Percentiles rank a stretch among this genome's conserved stretches.
Evolutionary conservation across 2,329 filamentous ascomycete species (phyloP).

Genomic region (Coniochaeta sp.): DNA sequence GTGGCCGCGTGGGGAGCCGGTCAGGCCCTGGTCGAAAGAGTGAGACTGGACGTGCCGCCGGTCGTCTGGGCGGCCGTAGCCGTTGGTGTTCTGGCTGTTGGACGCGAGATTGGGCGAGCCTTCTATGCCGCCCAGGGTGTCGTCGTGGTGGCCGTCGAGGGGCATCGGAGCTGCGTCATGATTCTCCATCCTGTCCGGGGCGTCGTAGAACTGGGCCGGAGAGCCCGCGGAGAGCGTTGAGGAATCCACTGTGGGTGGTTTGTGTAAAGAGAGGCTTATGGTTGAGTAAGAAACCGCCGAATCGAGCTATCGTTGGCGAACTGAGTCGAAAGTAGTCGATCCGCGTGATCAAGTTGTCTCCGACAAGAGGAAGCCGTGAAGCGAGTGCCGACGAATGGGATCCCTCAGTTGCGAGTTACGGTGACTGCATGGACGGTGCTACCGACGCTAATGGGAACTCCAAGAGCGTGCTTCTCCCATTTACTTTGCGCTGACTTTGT

Average conservation of each 20-base stretch:
- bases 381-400: neutral
- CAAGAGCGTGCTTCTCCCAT: neutral
- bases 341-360: neutral
- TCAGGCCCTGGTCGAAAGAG: constrained; percentile 41
- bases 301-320: neutral
- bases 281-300: neutral
- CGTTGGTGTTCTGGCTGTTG: constrained; percentile 16
- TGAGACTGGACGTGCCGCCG: constrained; percentile 36
- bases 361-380: neutral
- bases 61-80: constrained; percentile 16
- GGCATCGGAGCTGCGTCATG: constrained; percentile 24
- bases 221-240: constrained; percentile 40
- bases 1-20: constrained; percentile 30
- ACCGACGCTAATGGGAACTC: neutral
- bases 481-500: neutral
- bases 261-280: neutral
- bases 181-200: constrained; percentile 40
- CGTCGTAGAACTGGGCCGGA: constrained; percentile 45
- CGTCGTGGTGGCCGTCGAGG: constrained; percentile 34
- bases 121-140: constrained; percentile 42
- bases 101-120: constrained; percentile 32
- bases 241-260: constrained; percentile 40
- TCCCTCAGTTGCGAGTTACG: neutral
- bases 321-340: neutral
- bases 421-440: neutral